Conservation (phyloP, 371 early-diverging fungal genomes). For the Mortierella sp. region DNA sequence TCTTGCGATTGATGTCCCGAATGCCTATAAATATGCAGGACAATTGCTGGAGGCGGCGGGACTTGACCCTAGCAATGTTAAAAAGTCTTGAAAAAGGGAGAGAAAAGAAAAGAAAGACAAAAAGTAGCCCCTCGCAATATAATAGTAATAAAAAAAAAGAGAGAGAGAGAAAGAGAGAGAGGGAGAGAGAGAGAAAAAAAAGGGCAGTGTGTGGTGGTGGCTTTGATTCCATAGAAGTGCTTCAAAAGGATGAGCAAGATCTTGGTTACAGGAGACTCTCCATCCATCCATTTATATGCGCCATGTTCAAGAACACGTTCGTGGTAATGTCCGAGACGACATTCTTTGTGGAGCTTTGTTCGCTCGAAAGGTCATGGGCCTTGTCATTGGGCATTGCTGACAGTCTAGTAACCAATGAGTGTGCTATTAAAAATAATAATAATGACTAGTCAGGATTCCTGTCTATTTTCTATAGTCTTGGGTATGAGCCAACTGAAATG, state of each 20-base stretch:
- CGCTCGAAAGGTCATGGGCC: not conserved
- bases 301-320: constrained; percentile 80
- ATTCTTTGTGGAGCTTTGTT: too few species aligned
- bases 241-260: too few species aligned
- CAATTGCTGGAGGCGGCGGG: constrained; percentile 67
- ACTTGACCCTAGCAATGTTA: constrained; percentile 63
- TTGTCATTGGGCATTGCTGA: not conserved
- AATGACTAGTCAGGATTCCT: constrained; percentile 82
- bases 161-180: not conserved
- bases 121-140: too few species aligned
- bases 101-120: not conserved
- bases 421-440: not conserved
- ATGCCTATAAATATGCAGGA: constrained; percentile 74
- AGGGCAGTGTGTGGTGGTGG: not conserved
- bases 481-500: constrained; percentile 59
- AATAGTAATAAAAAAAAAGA: not conserved
- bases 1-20: constrained; percentile 84
- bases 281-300: too few species aligned
- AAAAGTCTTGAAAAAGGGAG: constrained; percentile 53
- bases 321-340: constrained; percentile 58
- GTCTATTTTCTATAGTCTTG: constrained; percentile 89
- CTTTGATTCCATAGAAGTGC: too few species aligned
- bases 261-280: too few species aligned
- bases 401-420: not conserved
- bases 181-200: not conserved